Evolutionary conservation across 2,329 filamentous ascomycete genomes (phyloP), one percentile per base, ranked within the genome.

Genomic region (Pezicula neosporulosa): DNA sequence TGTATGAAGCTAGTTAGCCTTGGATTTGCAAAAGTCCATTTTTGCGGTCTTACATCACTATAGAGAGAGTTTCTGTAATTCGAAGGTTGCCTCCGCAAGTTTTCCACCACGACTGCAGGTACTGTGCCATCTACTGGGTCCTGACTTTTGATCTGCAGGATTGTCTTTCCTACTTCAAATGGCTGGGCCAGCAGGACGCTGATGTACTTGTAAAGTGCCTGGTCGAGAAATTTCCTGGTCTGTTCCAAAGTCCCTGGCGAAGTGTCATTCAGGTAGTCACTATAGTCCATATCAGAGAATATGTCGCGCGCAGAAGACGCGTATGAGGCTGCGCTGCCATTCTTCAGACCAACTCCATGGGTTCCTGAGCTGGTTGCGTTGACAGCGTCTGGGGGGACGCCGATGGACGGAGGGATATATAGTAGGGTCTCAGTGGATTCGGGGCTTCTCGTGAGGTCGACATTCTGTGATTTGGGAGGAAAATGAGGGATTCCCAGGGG

Each of bases 111-210:
- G 30, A 51, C 47, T 35, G 56, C 50, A 16, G 54, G 47, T 13
- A 35, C 49, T 47, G 21, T 48, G 44, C 46, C 59, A 49, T 60
- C 60, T 51, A 54, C 59, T 50, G 44, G 24, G 30, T 46, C 79
- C 61, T 85, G 81, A 56, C 70, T 72, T 58, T 78, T 83, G 47
- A 91, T 83, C 72, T 99, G 94, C 61, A 99, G 73, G 50, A 97
- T 82, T 13, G 87, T 94, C 78, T 97, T 97, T 65, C 93, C 91
- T 52, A 97, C 92, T 75, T 97, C 94, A 69, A 99, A 97, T 13
- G 94, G 94, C 72, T 99, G 94, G 49, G 90, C 88, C 67, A 96
- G 85, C 64, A 97, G 71, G 21, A 96, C 86, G 52, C 87, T 90
- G 13, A 86, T 87, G 72, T 99, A 99, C 67, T 94, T 93, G 85